phyloP scores from a whole-genome alignment of 1,284 basidiomycete species.

The Coniferiporia weirii region DNA sequence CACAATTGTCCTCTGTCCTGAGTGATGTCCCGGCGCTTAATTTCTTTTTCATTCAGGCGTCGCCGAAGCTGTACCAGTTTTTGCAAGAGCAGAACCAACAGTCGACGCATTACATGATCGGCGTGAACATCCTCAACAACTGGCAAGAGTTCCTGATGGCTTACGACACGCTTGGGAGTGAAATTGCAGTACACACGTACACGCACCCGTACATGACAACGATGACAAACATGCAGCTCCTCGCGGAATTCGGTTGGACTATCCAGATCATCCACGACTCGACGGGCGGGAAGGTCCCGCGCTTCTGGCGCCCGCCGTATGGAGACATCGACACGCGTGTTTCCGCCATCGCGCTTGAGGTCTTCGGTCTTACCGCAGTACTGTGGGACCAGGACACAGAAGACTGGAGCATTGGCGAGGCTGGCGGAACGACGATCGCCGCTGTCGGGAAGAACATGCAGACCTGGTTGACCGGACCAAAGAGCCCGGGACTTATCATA shows the following conservation, averaged over 20 bases:
- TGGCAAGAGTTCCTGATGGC: slow-evolving; percentile 49
- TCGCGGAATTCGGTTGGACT: slow-evolving; percentile 82
- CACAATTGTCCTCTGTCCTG: no score
- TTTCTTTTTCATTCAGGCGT: slow-evolving; percentile 23
- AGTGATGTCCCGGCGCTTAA: not conserved
- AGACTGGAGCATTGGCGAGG: slow-evolving; percentile 57
- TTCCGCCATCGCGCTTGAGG: slow-evolving; percentile 64
- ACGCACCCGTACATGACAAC: slow-evolving; percentile 81
- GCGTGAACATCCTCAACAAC: slow-evolving; percentile 59
- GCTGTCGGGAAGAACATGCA: slow-evolving; percentile 43
- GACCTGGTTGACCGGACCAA: slow-evolving; percentile 56
- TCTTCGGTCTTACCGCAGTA: slow-evolving; percentile 65
- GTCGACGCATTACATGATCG: slow-evolving; percentile 83
- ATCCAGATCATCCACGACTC: slow-evolving; percentile 79
- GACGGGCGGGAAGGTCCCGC: slow-evolving; percentile 67
- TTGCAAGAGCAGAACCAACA: slow-evolving; percentile 52
- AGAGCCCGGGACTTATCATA: slow-evolving; percentile 70
- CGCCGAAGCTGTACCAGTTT: slow-evolving; percentile 47
- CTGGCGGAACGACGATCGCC: slow-evolving; percentile 37
- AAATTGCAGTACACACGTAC: slow-evolving; percentile 62
- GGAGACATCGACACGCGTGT: slow-evolving; percentile 75
- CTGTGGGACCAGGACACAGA: slow-evolving; percentile 77
- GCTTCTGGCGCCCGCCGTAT: slow-evolving; percentile 75
- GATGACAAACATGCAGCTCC: slow-evolving; percentile 58
- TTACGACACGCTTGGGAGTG: slow-evolving; percentile 39